Evolutionary conservation across 257 asterid genomes (phyloP), one percentile per base, ranked within the genome.

Genomic region (Lycium ferocissimum): DNA sequence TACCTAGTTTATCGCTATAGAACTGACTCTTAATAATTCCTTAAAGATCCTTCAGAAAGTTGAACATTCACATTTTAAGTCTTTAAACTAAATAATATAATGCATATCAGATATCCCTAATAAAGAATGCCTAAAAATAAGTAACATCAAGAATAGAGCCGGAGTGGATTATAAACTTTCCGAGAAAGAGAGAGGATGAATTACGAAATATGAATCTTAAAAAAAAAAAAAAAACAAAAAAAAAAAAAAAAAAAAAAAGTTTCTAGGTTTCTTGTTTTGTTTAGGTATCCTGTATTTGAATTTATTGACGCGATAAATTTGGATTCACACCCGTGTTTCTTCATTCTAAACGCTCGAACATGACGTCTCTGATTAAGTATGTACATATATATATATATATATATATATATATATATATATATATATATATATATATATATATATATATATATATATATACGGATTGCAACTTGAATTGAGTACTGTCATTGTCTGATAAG

Each of bases 331-430:
- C 5, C 0, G 4, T 5, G 2, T 72, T 4, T n/a, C 0, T 45
- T 72, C 1, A 73, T 47, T 47, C 0, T 47, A 0, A 20, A 22
- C 1, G 17, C 40, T 20, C 40, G 0, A 73, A 6, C 0, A 7
- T 2, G 0, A 0, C 0, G 1, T 11, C 8, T 73, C 7, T 0
- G 0, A 10, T 20, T 14, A 20, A 47, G 6, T 45, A 6, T n/a
- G n/a, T 47, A 20, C 6, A 5, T 43, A 10, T 43, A 43, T 45
- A n/a, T 20, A 9, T n/a, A 20, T 12, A 5, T 43, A 10, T 43
- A 43, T 45, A n/a, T 20, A 9, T n/a, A 20, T 12, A 5, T 43
- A 10, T 43, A 43, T 45, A n/a, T 20, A 9, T n/a, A 20, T 12
- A 5, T 43, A 10, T 43, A 43, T 45, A n/a, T 20, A 9, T n/a